Conservation (phyloP, 202 grass and related monocot genomes). For the Cymbopogon flexuosus region DNA sequence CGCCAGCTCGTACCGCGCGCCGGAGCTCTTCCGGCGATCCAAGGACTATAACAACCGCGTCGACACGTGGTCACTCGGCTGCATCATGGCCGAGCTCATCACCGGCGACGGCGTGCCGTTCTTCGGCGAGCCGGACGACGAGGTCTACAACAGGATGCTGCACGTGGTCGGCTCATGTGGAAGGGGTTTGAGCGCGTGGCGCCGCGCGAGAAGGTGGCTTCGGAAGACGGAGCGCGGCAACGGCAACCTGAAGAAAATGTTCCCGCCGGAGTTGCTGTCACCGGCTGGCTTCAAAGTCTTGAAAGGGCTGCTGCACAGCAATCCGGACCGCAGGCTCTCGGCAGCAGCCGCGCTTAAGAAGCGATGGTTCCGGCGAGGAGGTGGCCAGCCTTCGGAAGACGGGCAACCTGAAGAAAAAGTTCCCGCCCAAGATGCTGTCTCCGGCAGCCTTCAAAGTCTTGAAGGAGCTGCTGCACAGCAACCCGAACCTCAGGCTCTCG, state of each 20-base stretch:
- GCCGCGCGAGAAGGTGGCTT: too few species aligned
- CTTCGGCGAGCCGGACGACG: not conserved
- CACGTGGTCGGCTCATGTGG: not conserved
- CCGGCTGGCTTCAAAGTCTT: too few species aligned
- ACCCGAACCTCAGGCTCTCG: not conserved
- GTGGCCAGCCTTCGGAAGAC: not conserved
- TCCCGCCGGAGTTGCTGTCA: too few species aligned
- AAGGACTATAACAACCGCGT: not conserved
- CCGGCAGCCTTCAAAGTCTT: not conserved
- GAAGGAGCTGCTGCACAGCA: not conserved
- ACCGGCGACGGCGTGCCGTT: not conserved
- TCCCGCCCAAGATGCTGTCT: not conserved
- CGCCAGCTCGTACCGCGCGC: not conserved
- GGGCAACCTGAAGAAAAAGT: not conserved
- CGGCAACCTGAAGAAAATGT: too few species aligned
- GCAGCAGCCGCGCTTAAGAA: too few species aligned
- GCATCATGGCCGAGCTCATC: slow-evolving; percentile 27
- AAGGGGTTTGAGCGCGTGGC: not conserved
- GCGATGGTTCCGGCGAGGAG: too few species aligned
- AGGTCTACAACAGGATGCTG: not conserved
- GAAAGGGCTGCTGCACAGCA: too few species aligned
- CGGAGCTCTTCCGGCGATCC: not conserved
- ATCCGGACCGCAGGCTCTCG: too few species aligned
- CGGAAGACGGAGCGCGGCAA: too few species aligned
- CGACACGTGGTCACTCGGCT: slow-evolving; percentile 5